These are phyloP conservation scores for Alternaria triticina DNA, from an alignment of 2,329 filamentous ascomycete genomes.

Conservation along the genomic window DNA sequence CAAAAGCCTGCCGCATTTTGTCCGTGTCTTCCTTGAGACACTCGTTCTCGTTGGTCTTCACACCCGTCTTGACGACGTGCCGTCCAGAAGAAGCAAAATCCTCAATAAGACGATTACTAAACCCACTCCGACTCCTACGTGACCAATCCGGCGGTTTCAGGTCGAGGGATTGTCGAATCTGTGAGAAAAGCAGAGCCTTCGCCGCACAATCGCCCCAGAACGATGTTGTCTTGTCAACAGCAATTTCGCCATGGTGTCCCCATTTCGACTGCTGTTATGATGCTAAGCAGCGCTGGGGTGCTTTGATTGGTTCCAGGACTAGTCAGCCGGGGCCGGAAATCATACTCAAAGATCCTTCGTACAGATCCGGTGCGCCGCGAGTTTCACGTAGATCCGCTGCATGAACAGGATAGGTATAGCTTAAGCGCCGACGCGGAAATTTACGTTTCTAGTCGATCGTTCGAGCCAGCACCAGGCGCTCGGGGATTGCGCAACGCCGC, in stretches of 20 bases:
- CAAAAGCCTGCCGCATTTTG: conserved; percentile 4
- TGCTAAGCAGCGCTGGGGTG: conserved; percentile 3
- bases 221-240: conserved; percentile 5
- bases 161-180: conserved; percentile 3
- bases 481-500: conserved; percentile 50
- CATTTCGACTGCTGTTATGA: conserved; percentile 13
- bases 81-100: conserved; percentile 2
- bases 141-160: not conserved
- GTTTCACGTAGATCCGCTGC: conserved; percentile 44
- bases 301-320: conserved; percentile 28
- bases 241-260: conserved; percentile 15
- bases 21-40: conserved; percentile 5
- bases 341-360: conserved; percentile 39
- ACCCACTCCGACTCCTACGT: not conserved
- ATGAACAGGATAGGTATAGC: conserved; percentile 38
- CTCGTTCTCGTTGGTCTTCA: conserved; percentile 11
- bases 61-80: not conserved
- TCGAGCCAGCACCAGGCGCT: conserved; percentile 44
- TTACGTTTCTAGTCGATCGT: conserved; percentile 42
- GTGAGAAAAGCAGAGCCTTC: not conserved
- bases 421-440: conserved; percentile 42
- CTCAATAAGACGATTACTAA: not conserved
- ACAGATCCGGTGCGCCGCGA: conserved; percentile 41
- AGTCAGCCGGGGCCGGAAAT: conserved; percentile 31
- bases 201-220: not conserved